Evolutionary conservation across 2,329 filamentous ascomycete species (phyloP).

Genomic region (Truncatella angustata): DNA sequence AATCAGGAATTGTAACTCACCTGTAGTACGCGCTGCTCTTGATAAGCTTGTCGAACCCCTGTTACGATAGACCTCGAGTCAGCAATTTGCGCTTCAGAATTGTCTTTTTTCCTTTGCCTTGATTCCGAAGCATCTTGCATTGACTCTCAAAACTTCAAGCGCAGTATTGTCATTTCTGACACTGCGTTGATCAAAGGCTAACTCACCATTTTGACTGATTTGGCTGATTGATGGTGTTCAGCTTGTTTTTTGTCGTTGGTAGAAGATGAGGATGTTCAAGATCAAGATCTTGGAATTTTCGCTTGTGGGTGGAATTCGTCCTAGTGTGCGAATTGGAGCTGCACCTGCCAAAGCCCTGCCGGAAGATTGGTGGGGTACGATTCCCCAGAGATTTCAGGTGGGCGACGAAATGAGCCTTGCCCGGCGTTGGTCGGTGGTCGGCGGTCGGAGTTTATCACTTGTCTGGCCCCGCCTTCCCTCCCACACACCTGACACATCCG

Average conservation of each 20-base stretch:
- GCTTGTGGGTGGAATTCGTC: slow-evolving; percentile 15
- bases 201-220: slow-evolving; percentile 70
- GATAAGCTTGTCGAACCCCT: slow-evolving; percentile 91
- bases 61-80: slow-evolving; percentile 70
- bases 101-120: slow-evolving; percentile 41
- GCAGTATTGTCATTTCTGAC: slow-evolving; percentile 28
- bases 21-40: slow-evolving; percentile 99
- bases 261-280: slow-evolving; percentile 12
- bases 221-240: slow-evolving; percentile 38
- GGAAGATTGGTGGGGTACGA: slow-evolving; percentile 36
- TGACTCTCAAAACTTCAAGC: slow-evolving; percentile 59
- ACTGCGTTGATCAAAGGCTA: slow-evolving; percentile 32
- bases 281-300: slow-evolving; percentile 12
- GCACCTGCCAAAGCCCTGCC: slow-evolving; percentile 17
- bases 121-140: slow-evolving; percentile 98
- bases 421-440: background rate
- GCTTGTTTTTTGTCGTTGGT: slow-evolving; percentile 18
- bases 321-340: slow-evolving; percentile 3
- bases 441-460: background rate
- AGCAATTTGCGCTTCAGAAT: slow-evolving; percentile 99
- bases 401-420: background rate
- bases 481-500: too few species aligned
- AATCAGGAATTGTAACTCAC: slow-evolving; percentile 52
- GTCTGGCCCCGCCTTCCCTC: background rate
- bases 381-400: slow-evolving; percentile 27